These are phyloP conservation scores for Leishmania lainsoni DNA, from an alignment of 208 protist species.

Conservation along the genomic window DNA sequence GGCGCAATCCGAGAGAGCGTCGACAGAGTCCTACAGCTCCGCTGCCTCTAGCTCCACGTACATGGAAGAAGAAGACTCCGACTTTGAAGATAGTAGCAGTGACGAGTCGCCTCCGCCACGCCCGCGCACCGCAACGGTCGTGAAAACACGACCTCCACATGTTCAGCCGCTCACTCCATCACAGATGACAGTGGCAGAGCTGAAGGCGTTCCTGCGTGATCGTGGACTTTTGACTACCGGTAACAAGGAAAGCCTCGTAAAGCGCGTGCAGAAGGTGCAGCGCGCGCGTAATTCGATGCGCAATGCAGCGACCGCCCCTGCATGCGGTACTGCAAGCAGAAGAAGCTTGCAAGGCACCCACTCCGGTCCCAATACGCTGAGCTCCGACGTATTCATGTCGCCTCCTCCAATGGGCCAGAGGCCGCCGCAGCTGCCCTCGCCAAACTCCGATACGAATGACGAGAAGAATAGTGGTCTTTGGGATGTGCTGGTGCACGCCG, in stretches of 20 bases:
- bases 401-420: neutral
- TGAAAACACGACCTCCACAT: neutral
- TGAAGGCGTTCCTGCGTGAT: conserved; percentile 39
- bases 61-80: conserved; percentile 32
- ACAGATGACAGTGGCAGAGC: conserved; percentile 38
- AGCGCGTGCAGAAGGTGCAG: conserved; percentile 33
- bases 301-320: neutral
- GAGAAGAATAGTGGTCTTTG: conserved; percentile 35
- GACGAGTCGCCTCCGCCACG: conserved; percentile 13
- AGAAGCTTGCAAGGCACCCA: neutral
- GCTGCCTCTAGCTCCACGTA: conserved; percentile 29
- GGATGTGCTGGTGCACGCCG: conserved; percentile 46
- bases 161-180: neutral
- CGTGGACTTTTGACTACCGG: conserved; percentile 49
- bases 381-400: conserved; percentile 2
- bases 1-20: conserved; percentile 1
- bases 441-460: conserved; percentile 16
- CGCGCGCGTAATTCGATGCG: neutral
- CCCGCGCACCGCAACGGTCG: neutral
- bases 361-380: neutral
- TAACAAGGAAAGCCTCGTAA: conserved; percentile 52
- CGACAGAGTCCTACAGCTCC: conserved; percentile 22
- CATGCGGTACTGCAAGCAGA: neutral
- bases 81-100: conserved; percentile 18
- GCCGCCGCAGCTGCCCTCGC: conserved; percentile 9